Evolutionary conservation across 2,329 filamentous ascomycete genomes (phyloP), one percentile per base, ranked within the genome.

Genomic region (Dryadomyces quercivorus): DNA sequence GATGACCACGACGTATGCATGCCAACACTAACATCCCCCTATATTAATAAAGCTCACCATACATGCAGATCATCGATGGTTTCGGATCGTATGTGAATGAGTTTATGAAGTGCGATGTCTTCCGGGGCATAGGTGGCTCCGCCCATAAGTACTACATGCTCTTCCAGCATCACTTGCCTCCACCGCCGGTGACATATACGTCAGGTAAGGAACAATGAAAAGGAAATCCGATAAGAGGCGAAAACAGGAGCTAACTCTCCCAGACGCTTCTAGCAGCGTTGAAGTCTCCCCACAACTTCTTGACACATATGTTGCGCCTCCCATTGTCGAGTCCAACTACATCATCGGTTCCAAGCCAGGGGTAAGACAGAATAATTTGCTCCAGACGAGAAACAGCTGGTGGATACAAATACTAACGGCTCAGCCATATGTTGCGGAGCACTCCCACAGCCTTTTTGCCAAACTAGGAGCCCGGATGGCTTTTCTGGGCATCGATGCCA

Each of bases 71-170:
- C 60, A 93, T 92, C 61, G 86, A 91, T 67, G 93, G 93, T 0
- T 98, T 88, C 65, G 93, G 93, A 4, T 95, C 90, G 0, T 98
- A 98, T 67, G 83, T 90, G 26, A 83, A 96, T 63, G 82, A 90
- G 42, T 97, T 97, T 65, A 97, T 97, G 90, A 81, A 80, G 62
- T 93, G 89, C 56, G 66, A 67, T 55, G 66, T 98, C 6, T 97
- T 98, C 69, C 85, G 86, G 47, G 93, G 93, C 20, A 81, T 98
- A 55, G 93, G 93, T 5, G 89, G 88, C 36, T 83, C 91, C 54
- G 93, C 93, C 1, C 94, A 93, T 75, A 98, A 98, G 69, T 97
- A 97, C 70, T 98, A 98, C 67, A 81, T 97, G 78, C 79, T 98
- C 10, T 98, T 98, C 70, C 93, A 98, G 70, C 93, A 98, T 62